These are phyloP conservation scores for Vitis cinerea DNA, from an alignment of 164 flowering plant genomes.

Conservation along the genomic window DNA sequence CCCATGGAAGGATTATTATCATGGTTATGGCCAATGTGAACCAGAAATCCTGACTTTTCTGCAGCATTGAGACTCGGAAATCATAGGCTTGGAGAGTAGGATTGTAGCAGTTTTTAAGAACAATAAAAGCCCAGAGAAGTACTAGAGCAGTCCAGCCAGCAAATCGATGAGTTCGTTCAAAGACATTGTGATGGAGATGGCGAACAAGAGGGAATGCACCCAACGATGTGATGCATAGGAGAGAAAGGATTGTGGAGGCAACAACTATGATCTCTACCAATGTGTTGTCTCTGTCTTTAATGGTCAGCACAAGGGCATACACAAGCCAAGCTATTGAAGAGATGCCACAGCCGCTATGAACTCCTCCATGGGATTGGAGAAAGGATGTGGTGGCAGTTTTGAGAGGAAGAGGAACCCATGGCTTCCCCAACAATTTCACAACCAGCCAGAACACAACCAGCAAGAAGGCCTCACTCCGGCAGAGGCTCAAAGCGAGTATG, in stretches of 20 bases:
- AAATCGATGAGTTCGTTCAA: conserved; percentile 56
- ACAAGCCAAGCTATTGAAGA: conserved; percentile 59
- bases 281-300: conserved; percentile 32
- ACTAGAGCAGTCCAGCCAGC: conserved; percentile 52
- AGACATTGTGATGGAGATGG: conserved; percentile 62
- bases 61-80: background rate
- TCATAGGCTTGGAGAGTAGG: background rate
- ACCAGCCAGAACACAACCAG: conserved; percentile 47
- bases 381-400: conserved; percentile 53
- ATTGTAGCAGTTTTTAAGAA: conserved; percentile 16
- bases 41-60: background rate
- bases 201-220: conserved; percentile 68
- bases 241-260: conserved; percentile 44
- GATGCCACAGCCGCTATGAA: conserved; percentile 60
- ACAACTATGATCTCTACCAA: conserved; percentile 37
- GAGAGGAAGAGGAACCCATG: conserved; percentile 45
- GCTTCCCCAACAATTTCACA: conserved; percentile 39
- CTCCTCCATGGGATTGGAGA: conserved; percentile 57
- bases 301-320: conserved; percentile 41
- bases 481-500: conserved; percentile 41
- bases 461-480: conserved; percentile 50
- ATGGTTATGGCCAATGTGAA: background rate
- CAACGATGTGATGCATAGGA: conserved; percentile 37
- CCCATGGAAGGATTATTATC: conserved; percentile 27
- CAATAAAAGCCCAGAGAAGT: conserved; percentile 55